These are phyloP conservation scores for Alternaria postmessia DNA, from an alignment of 2,329 filamentous ascomycete species.

Conservation along the genomic window DNA sequence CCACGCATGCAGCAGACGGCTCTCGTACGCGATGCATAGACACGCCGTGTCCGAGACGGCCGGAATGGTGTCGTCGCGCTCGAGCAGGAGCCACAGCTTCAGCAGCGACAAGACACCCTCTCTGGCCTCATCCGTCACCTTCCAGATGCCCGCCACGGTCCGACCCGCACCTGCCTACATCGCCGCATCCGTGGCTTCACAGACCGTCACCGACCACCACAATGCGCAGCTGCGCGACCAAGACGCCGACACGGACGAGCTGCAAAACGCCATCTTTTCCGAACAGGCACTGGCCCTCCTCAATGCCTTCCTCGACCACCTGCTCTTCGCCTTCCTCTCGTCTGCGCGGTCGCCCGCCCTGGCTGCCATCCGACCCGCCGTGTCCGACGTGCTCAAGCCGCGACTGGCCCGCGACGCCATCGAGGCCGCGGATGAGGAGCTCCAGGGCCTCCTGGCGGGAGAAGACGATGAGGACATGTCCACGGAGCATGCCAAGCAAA, in stretches of 20 bases:
- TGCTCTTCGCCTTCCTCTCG: constrained; percentile 89
- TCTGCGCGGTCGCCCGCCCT: constrained; percentile 80
- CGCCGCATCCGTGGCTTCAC: constrained; percentile 83
- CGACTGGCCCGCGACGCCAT: constrained; percentile 88
- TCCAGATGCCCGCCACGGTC: constrained; percentile 71
- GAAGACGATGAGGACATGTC: constrained; percentile 62
- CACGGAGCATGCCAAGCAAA: constrained; percentile 33
- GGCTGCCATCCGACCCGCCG: constrained; percentile 77
- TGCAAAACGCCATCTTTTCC: constrained; percentile 76
- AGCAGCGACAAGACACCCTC: constrained; percentile 74
- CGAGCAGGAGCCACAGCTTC: constrained; percentile 61
- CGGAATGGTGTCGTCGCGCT: constrained; percentile 47
- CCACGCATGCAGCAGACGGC: constrained; percentile 1
- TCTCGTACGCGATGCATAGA: constrained; percentile 41
- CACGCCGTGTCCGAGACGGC: constrained; percentile 46
- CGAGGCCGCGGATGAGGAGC: constrained; percentile 81
- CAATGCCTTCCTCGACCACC: constrained; percentile 92
- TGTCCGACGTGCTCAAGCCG: constrained; percentile 86
- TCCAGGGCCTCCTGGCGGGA: constrained; percentile 87
- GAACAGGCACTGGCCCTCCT: constrained; percentile 76
- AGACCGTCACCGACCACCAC: constrained; percentile 89
- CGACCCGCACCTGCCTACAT: constrained; percentile 87
- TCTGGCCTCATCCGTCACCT: constrained; percentile 58
- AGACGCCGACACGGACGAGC: constrained; percentile 67
- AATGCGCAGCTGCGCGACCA: constrained; percentile 75